Evolutionary conservation across 176 grass and related monocot genomes (phyloP).

Genomic region (Elaeis guineensis): DNA sequence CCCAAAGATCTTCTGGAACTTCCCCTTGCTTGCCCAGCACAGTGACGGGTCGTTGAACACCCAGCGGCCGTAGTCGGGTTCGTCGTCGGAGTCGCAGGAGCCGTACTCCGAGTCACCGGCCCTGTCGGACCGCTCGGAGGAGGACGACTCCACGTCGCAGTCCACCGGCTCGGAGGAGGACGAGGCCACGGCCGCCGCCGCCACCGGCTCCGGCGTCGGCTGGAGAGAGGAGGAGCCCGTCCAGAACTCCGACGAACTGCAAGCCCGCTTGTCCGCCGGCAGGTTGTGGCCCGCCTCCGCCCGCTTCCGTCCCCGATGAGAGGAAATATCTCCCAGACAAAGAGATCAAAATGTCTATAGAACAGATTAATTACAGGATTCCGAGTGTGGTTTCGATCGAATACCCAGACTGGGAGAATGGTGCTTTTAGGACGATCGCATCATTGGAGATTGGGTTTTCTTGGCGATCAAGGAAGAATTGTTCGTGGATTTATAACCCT

Average conservation of each 20-base stretch:
- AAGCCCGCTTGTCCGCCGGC: constrained; percentile 77
- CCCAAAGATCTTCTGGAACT: constrained; percentile 48
- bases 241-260: constrained; percentile 40
- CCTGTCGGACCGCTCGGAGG: constrained; percentile 18
- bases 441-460: too few species aligned
- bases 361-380: too few species aligned
- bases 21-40: constrained; percentile 11
- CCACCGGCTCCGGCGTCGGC: neutral
- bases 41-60: constrained; percentile 18
- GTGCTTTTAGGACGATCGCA: too few species aligned
- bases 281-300: constrained; percentile 40
- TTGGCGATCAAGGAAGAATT: too few species aligned
- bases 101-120: constrained; percentile 43
- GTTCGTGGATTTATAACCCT: too few species aligned
- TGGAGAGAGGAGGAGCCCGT: constrained; percentile 1
- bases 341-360: too few species aligned
- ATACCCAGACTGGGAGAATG: too few species aligned
- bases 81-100: constrained; percentile 36
- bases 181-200: neutral
- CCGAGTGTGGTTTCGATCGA: too few species aligned
- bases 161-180: constrained; percentile 8
- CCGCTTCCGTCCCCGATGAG: constrained; percentile 75
- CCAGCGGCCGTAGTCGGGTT: neutral
- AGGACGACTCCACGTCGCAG: constrained; percentile 57
- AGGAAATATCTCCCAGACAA: too few species aligned